Percentiles rank a stretch among this genome's conserved stretches.
Evolutionary conservation across 2,329 filamentous ascomycete species (phyloP).

Genomic region (Macrophomina tecta): DNA sequence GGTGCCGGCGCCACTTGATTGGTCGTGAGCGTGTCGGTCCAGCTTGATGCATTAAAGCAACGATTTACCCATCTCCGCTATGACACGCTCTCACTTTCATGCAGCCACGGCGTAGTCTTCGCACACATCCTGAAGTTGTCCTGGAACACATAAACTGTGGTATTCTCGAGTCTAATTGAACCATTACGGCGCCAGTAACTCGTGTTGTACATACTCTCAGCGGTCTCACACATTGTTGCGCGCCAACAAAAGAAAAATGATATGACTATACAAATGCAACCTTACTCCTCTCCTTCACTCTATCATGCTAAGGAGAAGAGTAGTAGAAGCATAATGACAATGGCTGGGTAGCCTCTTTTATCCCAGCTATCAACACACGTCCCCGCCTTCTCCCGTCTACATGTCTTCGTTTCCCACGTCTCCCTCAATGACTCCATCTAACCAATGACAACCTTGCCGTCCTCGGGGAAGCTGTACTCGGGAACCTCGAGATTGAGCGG

Average conservation of each 20-base stretch:
- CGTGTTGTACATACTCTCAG: constrained; percentile 25
- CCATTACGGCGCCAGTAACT: background rate
- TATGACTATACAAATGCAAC: constrained; percentile 28
- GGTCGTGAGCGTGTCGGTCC: background rate
- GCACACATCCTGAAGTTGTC: background rate
- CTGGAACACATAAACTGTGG: background rate
- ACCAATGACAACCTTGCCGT: constrained; percentile 89
- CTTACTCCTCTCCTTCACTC: constrained; percentile 3
- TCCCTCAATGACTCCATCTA: constrained; percentile 45
- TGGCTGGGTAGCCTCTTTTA: constrained; percentile 23
- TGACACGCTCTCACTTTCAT: no score
- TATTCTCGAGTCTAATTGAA: constrained; percentile 10
- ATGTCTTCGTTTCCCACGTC: constrained; percentile 2
- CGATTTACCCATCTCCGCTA: no score
- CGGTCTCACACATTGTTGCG: constrained; percentile 9
- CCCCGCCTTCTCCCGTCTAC: constrained; percentile 20
- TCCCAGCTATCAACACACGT: constrained; percentile 27
- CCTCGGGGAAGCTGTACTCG: constrained; percentile 88
- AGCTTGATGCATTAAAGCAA: background rate
- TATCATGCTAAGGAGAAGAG: constrained; percentile 27
- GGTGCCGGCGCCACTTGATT: constrained; percentile 18
- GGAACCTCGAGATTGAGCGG: constrained; percentile 98
- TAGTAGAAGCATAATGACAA: constrained; percentile 22
- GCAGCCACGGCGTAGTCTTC: no score
- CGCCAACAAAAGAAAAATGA: constrained; percentile 28